Evolutionary conservation across 108 stramenopile genomes (phyloP).

Genomic region (Seminavis robusta): DNA sequence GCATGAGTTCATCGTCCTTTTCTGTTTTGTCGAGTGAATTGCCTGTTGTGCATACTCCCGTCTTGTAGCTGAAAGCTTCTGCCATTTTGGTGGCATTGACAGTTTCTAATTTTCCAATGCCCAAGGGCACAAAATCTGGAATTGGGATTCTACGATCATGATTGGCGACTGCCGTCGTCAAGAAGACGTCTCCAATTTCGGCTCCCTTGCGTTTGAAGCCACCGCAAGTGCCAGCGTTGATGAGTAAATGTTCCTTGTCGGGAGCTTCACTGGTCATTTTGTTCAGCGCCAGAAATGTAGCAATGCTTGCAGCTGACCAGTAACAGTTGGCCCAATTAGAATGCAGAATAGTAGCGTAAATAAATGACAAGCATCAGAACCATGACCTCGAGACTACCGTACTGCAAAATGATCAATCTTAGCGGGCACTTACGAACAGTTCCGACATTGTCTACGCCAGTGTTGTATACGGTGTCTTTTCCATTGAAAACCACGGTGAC

Average conservation of each 20-base stretch:
- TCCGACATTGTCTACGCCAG: slow-evolving; percentile 92
- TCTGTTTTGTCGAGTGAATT: slow-evolving; percentile 90
- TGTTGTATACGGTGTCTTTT: slow-evolving; percentile 75
- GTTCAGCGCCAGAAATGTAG: slow-evolving; percentile 72
- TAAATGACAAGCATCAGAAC: no score
- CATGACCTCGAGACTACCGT: no score
- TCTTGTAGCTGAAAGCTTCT: slow-evolving; percentile 51
- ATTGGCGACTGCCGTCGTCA: slow-evolving; percentile 84
- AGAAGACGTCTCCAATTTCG: slow-evolving; percentile 88
- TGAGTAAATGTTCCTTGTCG: slow-evolving; percentile 60
- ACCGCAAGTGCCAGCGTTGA: slow-evolving; percentile 97
- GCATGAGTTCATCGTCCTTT: slow-evolving; percentile 71
- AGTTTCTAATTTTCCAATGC: slow-evolving; percentile 70
- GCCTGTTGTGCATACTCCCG: slow-evolving; percentile 89
- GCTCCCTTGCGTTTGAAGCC: slow-evolving; percentile 91
- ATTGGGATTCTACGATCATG: slow-evolving; percentile 97
- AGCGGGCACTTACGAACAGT: no score
- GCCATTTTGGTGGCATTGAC: slow-evolving; percentile 36
- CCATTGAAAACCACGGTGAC: slow-evolving; percentile 92
- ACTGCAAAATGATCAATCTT: no score
- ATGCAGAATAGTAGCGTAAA: no score
- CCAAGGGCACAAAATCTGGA: slow-evolving; percentile 87
- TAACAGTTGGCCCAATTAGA: no score
- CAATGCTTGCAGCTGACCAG: slow-evolving; percentile 78
- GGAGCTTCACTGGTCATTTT: slow-evolving; percentile 32